phyloP scores from a whole-genome alignment of 1,139 yeast species.

The Arxiozyma bovina region DNA sequence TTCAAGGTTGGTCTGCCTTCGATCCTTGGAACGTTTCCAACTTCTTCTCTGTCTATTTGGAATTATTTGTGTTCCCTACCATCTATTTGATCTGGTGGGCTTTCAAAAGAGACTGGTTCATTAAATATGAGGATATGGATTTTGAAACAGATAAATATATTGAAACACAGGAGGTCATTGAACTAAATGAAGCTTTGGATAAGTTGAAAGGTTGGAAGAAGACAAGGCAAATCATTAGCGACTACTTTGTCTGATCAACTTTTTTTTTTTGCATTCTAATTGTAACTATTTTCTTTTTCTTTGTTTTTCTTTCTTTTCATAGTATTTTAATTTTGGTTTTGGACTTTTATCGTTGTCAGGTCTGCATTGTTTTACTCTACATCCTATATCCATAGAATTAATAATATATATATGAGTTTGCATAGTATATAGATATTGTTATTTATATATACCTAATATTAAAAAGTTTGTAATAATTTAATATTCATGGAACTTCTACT shows the following conservation, averaged over 20 bases:
- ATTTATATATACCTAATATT: too few species aligned
- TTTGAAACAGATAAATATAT: constrained; percentile 51
- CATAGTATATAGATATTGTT: neutral
- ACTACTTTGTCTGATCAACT: constrained; percentile 26
- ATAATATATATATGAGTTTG: too few species aligned
- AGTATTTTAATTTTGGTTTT: too few species aligned
- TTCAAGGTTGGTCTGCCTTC: constrained; percentile 58
- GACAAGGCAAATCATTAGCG: constrained; percentile 32
- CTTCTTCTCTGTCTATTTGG: constrained; percentile 39
- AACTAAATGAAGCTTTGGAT: constrained; percentile 35
- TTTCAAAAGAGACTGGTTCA: constrained; percentile 40
- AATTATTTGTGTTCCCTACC: constrained; percentile 41
- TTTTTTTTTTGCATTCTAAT: too few species aligned
- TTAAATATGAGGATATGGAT: constrained; percentile 48
- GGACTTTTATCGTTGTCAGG: neutral
- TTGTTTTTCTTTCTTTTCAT: too few species aligned
- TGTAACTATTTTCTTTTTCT: too few species aligned
- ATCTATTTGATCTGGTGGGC: constrained; percentile 43
- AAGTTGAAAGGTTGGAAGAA: constrained; percentile 42
- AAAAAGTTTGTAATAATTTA: neutral
- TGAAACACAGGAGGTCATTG: constrained; percentile 42
- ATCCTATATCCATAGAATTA: neutral
- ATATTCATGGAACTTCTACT: too few species aligned
- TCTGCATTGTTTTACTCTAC: neutral
- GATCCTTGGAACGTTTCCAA: constrained; percentile 47